phyloP scores from a whole-genome alignment of 2,329 filamentous ascomycete genomes.

The Macroventuria anomochaeta region DNA sequence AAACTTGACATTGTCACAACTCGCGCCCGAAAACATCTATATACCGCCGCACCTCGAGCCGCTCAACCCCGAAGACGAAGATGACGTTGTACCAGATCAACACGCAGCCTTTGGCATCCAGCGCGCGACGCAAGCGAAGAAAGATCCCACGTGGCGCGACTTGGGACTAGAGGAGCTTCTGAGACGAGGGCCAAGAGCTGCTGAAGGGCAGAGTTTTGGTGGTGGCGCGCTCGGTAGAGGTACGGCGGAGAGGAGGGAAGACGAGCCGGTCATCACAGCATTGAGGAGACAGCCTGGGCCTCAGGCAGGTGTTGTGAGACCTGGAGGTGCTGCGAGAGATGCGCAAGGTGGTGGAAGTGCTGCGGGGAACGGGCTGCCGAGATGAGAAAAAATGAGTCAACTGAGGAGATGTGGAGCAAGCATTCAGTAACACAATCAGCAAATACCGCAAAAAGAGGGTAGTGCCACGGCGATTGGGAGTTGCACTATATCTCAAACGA shows the following conservation, averaged over 20 bases:
- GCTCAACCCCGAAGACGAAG: conserved; percentile 85
- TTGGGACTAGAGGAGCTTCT: conserved; percentile 75
- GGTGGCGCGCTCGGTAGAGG: conserved; percentile 16
- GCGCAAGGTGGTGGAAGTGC: conserved; percentile 24
- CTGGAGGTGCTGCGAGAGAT: conserved; percentile 15
- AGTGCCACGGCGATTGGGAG: too few relatives aligned
- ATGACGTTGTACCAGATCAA: conserved; percentile 86
- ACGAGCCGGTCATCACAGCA: conserved; percentile 40
- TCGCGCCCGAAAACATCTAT: conserved; percentile 73
- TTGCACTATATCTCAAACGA: too few relatives aligned
- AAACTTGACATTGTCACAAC: conserved; percentile 39
- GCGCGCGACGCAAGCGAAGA: conserved; percentile 74
- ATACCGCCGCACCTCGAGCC: conserved; percentile 81
- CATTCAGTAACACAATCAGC: not conserved
- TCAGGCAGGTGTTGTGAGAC: conserved; percentile 19
- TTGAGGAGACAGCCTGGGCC: conserved; percentile 43
- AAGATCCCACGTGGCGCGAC: conserved; percentile 80
- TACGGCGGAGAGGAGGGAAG: conserved; percentile 16
- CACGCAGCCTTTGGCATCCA: conserved; percentile 88
- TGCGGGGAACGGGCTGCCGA: conserved; percentile 44
- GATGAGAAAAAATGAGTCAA: conserved; percentile 21
- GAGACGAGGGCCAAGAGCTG: conserved; percentile 61
- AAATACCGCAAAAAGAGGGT: too few relatives aligned
- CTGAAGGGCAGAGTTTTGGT: conserved; percentile 10
- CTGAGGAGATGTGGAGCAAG: not conserved